phyloP scores from a whole-genome alignment of 148 eudicot genomes.

The Silene uniflora region DNA sequence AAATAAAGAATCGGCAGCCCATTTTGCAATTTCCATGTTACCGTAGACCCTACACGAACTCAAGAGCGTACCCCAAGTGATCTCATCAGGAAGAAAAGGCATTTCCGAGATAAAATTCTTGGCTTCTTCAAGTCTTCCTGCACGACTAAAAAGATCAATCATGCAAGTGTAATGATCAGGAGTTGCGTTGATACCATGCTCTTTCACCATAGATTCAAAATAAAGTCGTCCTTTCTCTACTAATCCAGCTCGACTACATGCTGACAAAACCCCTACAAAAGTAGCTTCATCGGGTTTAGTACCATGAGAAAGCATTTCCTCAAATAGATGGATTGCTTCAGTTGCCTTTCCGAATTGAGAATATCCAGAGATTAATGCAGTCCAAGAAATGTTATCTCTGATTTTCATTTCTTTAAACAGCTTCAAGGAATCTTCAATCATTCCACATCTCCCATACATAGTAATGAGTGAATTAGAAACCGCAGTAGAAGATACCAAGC shows the following conservation, averaged over 20 bases:
- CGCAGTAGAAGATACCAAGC: conserved; percentile 55
- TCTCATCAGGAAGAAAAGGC: conserved; percentile 79
- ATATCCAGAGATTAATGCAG: conserved; percentile 72
- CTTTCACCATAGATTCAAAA: conserved; percentile 59
- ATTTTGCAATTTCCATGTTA: conserved; percentile 72
- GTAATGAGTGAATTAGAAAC: conserved; percentile 91
- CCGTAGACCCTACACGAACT: conserved; percentile 79
- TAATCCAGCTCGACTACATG: conserved; percentile 93
- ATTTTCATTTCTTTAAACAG: conserved; percentile 63
- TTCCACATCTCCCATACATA: conserved; percentile 90
- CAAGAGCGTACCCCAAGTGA: conserved; percentile 84
- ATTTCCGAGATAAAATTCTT: conserved; percentile 60
- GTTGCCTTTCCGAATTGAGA: conserved; percentile 84
- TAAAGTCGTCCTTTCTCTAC: conserved; percentile 72
- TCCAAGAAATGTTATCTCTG: conserved; percentile 84
- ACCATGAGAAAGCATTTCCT: conserved; percentile 69
- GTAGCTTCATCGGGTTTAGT: conserved; percentile 77
- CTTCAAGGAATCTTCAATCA: conserved; percentile 57
- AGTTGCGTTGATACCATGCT: conserved; percentile 56
- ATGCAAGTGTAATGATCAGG: conserved; percentile 88
- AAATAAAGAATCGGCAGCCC: conserved; percentile 79
- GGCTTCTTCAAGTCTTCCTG: conserved; percentile 78
- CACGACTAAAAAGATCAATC: conserved; percentile 83
- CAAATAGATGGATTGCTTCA: conserved; percentile 68
- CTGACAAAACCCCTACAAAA: conserved; percentile 78